phyloP scores from a whole-genome alignment of 1,284 basidiomycete genomes.

The Heimioporus retisporus region DNA sequence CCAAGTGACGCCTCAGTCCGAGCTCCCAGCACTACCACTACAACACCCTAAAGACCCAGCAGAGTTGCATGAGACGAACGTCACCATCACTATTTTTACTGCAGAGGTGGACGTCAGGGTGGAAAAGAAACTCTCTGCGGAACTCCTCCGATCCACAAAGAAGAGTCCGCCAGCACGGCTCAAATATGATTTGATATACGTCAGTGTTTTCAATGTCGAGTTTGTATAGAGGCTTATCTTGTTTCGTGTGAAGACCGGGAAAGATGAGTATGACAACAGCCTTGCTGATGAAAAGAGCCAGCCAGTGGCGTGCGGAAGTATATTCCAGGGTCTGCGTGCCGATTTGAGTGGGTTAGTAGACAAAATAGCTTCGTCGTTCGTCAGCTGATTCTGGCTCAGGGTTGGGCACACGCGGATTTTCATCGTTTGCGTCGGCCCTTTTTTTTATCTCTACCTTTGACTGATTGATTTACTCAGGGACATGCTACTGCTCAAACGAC shows the following conservation, averaged over 20 bases:
- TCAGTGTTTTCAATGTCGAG: slow-evolving; percentile 47
- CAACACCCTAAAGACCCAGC: slow-evolving; percentile 63
- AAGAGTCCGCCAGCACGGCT: slow-evolving; percentile 90
- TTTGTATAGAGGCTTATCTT: slow-evolving; percentile 8
- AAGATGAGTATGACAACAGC: slow-evolving; percentile 88
- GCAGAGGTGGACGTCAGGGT: slow-evolving; percentile 84
- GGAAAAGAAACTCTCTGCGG: slow-evolving; percentile 77
- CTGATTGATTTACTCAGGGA: slow-evolving; percentile 54
- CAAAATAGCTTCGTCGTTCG: slow-evolving; percentile 2
- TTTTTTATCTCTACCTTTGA: background rate
- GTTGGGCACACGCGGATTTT: slow-evolving; percentile 78
- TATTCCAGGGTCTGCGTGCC: slow-evolving; percentile 90
- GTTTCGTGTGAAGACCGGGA: slow-evolving; percentile 72
- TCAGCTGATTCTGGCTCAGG: slow-evolving; percentile 47
- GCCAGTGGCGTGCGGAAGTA: slow-evolving; percentile 70
- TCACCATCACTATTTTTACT: slow-evolving; percentile 86
- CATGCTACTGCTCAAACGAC: slow-evolving; percentile 94
- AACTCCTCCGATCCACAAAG: slow-evolving; percentile 94
- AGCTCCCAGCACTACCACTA: slow-evolving; percentile 51
- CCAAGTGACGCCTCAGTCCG: slow-evolving; percentile 41
- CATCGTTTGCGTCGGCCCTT: slow-evolving; percentile 62
- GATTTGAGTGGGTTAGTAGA: slow-evolving; percentile 79
- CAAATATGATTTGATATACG: slow-evolving; percentile 90
- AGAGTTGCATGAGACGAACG: slow-evolving; percentile 68
- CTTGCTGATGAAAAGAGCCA: slow-evolving; percentile 72